Base-by-base conservation (phyloP, 192 early-diverging fungal species). In the Linnemannia schmuckeri region DNA sequence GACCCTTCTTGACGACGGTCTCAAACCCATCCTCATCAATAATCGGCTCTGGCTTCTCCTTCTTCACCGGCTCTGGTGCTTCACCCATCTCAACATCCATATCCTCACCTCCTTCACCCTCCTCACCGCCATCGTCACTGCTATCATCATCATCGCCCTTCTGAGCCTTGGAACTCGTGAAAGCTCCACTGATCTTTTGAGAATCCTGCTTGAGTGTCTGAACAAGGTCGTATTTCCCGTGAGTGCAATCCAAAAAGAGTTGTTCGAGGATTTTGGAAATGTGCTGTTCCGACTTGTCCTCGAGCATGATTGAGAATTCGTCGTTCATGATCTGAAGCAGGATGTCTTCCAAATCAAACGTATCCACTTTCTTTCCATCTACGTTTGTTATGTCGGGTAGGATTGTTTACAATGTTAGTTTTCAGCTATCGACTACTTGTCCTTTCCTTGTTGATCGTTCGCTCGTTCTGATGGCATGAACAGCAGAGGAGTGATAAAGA, bases 211-310 rank as follows among this genome's bases (percentile, higher is more conserved):
- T 82, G 38, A 83, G 27, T 6, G 78, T 83, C 70, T 88, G 75
- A 9, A 88, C 82, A 10, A 88, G 71, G 38, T 81, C 82, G 77
- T 85, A 90, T 37, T 86, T 78, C 27, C 89, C 90, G 57, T 88
- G 87, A 7, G 90, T 88, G 41, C 92, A 92, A 61, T 91, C 87
- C 49, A 77, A 24, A 38, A 85, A 92, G 9, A 91, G 38, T 24
- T 84, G 76, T 17, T 90, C 85, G 72, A 91, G 72, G 61, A 90
- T 81, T 63, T 91, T 91, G 42, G 90, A 81, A 27, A 91, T 89
- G 70, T 89, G 83, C 81, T 91, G 91, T 30, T 90, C 91, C 17
- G 92, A 93, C 79, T 91, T 88, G 74, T 93, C 92, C 54, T 93
- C 92, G 18, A 93, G 76, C 38, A 89, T 27, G 7, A 89, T 90